Conservation (phyloP, 1,284 basidiomycete species). For the Meripilus lineatus region DNA sequence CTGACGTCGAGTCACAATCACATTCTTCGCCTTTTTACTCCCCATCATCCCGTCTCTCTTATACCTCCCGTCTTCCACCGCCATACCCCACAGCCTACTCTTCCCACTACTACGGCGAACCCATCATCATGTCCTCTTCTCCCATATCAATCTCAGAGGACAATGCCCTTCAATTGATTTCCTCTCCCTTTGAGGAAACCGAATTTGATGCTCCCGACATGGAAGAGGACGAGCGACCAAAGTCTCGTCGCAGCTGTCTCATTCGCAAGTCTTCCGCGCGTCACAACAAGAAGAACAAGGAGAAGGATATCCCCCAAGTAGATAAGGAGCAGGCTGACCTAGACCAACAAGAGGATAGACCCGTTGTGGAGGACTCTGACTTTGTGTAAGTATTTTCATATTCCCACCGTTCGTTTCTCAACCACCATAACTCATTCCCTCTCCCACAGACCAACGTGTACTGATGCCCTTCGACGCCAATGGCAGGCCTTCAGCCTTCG, state of each 20-base stretch:
- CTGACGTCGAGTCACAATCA: conserved; percentile 21
- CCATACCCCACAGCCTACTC: conserved; percentile 13
- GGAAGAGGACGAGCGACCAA: conserved; percentile 7
- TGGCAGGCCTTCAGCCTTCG: conserved; percentile 54
- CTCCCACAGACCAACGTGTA: conserved; percentile 46
- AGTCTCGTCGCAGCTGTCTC: background rate
- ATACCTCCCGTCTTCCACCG: no score
- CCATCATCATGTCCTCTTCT: conserved; percentile 17
- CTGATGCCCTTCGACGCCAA: conserved; percentile 44
- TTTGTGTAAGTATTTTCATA: conserved; percentile 12
- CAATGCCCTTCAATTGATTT: conserved; percentile 19
- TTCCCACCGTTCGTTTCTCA: background rate
- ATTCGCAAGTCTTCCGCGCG: background rate
- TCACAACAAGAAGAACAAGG: background rate
- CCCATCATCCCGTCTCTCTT: conserved; percentile 5
- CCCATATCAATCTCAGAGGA: conserved; percentile 23
- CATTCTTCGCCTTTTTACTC: conserved; percentile 23
- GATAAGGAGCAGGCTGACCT: conserved; percentile 3
- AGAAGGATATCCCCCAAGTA: background rate
- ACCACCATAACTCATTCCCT: conserved; percentile 4
- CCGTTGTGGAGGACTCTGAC: conserved; percentile 5
- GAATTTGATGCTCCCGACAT: conserved; percentile 8
- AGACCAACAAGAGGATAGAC: conserved; percentile 1
- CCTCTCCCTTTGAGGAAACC: conserved; percentile 16
- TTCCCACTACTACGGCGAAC: conserved; percentile 20